Base-by-base conservation (phyloP, 2,329 filamentous ascomycete genomes). In the Fusarium mexicanum region DNA sequence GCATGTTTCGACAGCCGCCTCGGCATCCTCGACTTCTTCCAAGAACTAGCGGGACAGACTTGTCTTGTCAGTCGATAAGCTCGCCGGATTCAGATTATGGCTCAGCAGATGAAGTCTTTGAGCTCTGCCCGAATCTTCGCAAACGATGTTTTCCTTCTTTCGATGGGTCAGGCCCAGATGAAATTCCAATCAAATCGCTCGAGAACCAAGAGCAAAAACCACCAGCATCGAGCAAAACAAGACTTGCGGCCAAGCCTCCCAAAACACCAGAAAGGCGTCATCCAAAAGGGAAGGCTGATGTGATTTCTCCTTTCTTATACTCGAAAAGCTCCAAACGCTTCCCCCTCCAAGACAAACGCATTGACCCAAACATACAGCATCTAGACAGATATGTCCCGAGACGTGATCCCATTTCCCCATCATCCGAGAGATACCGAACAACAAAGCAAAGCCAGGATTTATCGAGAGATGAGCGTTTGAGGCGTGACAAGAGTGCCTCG, bases 341-440 rank as follows among this genome's bases (percentile, higher is more conserved):
- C 20, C 61, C 58, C 11, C 51, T 70, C 31, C 51, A 55, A 44
- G 59, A 64, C 33, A 72, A 48, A 53, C 64, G 60, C 14, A 31
- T 67, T 38, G 47, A 72, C 24, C 17, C 50, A 38, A 69, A 71
- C 24, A 59, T 64, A 17, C 78, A 76, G 14, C 67, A 68, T 10
- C 80, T 84, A 7, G 87, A 90, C 72, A 86, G 88, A 53, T 90
- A 89, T 72, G 82, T 90, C 9, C 86, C 88, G 18, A 79, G 79
- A 14, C 82, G 87, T 67, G 80, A 85, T 41, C 69, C 76, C 20
- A 67, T 71, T 2, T 79, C 81, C 24, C 78, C 84, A 2, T 77
- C 80, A 6, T 78, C 81, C 6, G 85, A 89, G 60, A 85, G 83
- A 57, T 88, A 86, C 68, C 84, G 82, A 54, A 85, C 85, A 17